Conservation (phyloP, 176 grass and related monocot genomes). For the Oryza glaberrima region DNA sequence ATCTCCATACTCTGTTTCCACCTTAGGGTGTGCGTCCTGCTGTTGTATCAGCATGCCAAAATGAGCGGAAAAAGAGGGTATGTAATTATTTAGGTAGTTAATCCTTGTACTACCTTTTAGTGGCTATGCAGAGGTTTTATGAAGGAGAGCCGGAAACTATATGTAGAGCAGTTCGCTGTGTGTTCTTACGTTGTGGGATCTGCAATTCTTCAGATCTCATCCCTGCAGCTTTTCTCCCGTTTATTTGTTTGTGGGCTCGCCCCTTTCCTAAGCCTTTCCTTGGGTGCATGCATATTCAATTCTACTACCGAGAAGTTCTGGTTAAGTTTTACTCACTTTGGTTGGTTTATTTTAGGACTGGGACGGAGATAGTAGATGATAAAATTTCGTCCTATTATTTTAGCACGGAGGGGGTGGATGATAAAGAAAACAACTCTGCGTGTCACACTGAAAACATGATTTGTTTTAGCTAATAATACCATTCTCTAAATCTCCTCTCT, state of each 20-base stretch:
- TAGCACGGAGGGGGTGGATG: background rate
- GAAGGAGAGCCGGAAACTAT: conserved; percentile 2
- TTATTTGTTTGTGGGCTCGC: background rate
- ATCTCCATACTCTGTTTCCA: background rate
- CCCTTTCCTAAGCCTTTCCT: too few species aligned
- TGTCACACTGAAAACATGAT: background rate
- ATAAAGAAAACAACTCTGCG: background rate
- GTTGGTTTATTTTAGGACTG: too few species aligned
- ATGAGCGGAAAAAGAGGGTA: background rate
- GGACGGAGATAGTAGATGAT: too few species aligned
- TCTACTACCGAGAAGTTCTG: background rate
- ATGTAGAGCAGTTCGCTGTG: background rate
- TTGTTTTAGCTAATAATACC: background rate
- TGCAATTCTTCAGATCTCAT: background rate
- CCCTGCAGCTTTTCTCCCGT: background rate
- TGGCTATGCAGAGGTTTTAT: conserved; percentile 11
- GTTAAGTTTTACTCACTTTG: background rate
- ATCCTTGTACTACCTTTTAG: conserved; percentile 15
- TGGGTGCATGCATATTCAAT: background rate
- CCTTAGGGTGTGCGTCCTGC: background rate
- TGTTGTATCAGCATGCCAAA: conserved; percentile 7
- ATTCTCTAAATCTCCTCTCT: background rate
- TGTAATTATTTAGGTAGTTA: conserved; percentile 47
- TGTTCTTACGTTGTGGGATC: background rate
- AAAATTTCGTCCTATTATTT: too few species aligned